Evolutionary conservation across 176 grass and related monocot genomes (phyloP), one percentile per base, ranked within the genome.

Genomic region (Otatea glauca): DNA sequence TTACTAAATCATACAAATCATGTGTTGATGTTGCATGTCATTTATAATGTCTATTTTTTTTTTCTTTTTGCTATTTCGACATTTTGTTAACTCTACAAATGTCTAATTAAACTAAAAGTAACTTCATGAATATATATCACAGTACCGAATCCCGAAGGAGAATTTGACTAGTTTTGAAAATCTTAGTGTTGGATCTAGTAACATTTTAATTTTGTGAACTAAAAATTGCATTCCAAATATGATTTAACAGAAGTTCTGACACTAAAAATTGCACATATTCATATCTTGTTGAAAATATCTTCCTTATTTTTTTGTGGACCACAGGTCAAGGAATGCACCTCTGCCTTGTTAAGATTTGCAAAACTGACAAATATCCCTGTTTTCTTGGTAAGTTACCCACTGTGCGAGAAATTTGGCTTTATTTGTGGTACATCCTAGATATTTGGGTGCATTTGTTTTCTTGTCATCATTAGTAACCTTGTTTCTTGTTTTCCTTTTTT

Each of bases 251-350:
- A 72, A 65, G 35, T 78, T 61, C 14, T 80, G 69, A 32, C 50
- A 65, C 21, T 78, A 58, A 35, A 23, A 72, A 79, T 47, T 83
- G 25, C 9, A 9, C 68, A 53, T 61, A 12, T 63, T 49, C 25
- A 17, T 45, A 17, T 72, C 23, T 83, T 82, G 20, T 64, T 86
- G 48, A 72, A 68, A 81, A 82, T 27, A 49, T 74, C 1, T 32
- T 9, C 24, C 17, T 68, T 38, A 38, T 66, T 74, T 14, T 54
- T 90, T 78, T 62, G 2, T 77, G 79, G 53, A 56, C 12, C 56
- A 81, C 82, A 98, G 96, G 91, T 98, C 35, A 98, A 91, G 86
- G 96, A 98, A 86, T 95, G 93, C 77, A 95, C 96, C 23, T 93
- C 93, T 60, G 91, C 96, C 23, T 85, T 98, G 56, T 87, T 98